Conservation (phyloP, 805 yeast genomes). For the Candida oleophila region DNA sequence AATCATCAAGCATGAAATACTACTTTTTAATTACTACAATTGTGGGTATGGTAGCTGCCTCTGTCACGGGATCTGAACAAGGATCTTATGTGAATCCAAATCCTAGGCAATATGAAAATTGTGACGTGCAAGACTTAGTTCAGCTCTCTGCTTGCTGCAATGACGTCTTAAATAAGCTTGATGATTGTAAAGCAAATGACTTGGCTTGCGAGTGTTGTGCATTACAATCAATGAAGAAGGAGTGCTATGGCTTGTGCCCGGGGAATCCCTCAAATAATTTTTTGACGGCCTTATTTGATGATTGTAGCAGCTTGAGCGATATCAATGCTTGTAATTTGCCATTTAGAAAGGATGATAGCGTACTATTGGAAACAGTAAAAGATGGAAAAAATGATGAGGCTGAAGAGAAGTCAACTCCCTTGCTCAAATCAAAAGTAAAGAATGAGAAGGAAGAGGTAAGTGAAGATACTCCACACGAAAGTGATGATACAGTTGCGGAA, state of each 20-base stretch:
- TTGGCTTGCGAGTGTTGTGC: slow-evolving; percentile 59
- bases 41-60: neutral
- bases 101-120: slow-evolving; percentile 39
- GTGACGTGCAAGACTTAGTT: slow-evolving; percentile 44
- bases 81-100: slow-evolving; percentile 48
- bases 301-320: slow-evolving; percentile 46
- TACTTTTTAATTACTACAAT: neutral
- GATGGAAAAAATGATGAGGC: slow-evolving; percentile 16
- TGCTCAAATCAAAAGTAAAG: slow-evolving; percentile 3
- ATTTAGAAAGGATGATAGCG: slow-evolving; percentile 41
- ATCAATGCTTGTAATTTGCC: slow-evolving; percentile 52
- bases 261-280: slow-evolving; percentile 48
- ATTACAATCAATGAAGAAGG: slow-evolving; percentile 44
- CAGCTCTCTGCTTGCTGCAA: slow-evolving; percentile 45
- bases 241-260: slow-evolving; percentile 50
- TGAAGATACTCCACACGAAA: no score
- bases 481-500: neutral
- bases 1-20: neutral
- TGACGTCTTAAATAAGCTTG: slow-evolving; percentile 44
- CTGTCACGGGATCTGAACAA: slow-evolving; percentile 19
- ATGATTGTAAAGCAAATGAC: slow-evolving; percentile 53
- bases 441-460: slow-evolving; percentile 3
- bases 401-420: neutral
- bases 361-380: slow-evolving; percentile 23
- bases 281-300: slow-evolving; percentile 43